phyloP scores from a whole-genome alignment of 78 protist species.

The Protostelium mycophagum region DNA sequence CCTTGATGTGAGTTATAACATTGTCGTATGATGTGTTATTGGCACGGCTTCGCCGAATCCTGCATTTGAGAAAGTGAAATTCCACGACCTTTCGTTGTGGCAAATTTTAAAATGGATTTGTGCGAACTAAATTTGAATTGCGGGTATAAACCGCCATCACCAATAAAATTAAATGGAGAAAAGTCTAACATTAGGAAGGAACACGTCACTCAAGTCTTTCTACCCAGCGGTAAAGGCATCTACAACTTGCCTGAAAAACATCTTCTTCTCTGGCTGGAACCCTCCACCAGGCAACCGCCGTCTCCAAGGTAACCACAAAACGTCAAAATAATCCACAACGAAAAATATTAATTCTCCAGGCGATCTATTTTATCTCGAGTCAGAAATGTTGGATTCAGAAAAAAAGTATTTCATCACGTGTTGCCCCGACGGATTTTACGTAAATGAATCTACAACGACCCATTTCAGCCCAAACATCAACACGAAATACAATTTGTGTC shows the following conservation, averaged over 20 bases:
- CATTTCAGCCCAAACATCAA: slow-evolving; percentile 24
- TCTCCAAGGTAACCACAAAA: neutral
- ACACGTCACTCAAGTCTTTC: slow-evolving; percentile 10
- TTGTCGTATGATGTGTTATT: neutral
- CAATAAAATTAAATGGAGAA: slow-evolving; percentile 4
- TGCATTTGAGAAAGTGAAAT: too few species aligned
- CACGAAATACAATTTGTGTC: neutral
- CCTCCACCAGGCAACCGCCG: slow-evolving; percentile 63
- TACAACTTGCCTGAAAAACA: slow-evolving; percentile 24
- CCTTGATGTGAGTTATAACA: neutral
- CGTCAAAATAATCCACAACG: too few species aligned
- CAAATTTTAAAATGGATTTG: too few species aligned
- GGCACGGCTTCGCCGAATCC: slow-evolving; percentile 1
- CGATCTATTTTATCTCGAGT: slow-evolving; percentile 62
- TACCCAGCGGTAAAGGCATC: slow-evolving; percentile 16
- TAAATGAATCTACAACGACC: slow-evolving; percentile 22
- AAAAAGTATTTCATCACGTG: slow-evolving; percentile 30
- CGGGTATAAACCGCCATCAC: neutral
- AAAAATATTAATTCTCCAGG: too few species aligned
- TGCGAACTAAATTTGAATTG: too few species aligned
- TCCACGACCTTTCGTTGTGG: too few species aligned
- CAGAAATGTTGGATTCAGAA: slow-evolving; percentile 22
- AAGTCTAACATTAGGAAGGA: slow-evolving; percentile 6
- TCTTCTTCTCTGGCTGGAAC: slow-evolving; percentile 58
- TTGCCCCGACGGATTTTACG: slow-evolving; percentile 37